Evolutionary conservation across 1,284 basidiomycete genomes (phyloP), one percentile per base, ranked within the genome.

Genomic region (Kwoniella shivajii): DNA sequence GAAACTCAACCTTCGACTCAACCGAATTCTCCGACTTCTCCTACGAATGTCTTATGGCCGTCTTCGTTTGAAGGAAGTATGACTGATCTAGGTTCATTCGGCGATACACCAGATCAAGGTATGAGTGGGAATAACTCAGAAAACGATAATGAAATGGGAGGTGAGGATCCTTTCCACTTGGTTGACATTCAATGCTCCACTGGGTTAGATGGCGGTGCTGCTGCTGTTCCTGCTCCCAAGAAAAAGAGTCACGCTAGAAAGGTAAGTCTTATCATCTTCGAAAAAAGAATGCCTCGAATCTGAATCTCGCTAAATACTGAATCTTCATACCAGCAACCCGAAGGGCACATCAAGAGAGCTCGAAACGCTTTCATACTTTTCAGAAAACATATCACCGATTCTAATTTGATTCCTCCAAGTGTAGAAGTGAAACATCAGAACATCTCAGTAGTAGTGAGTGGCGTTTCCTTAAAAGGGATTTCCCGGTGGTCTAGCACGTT

Each of bases 351-450:
- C 63, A 71, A 71, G 56, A 54, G 71, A 16, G 71, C 71, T 4
- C 56, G 71, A 50, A 73, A 73, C 52, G 65, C 68, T 10, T 76
- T 76, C 59, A 76, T 76, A 51, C 66, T 76, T 5, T 76, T 76
- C 60, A 59, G 74, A 10, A 76, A 76, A 49, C 73, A 76, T 47
- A 68, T 76, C 48, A 76, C 74, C n/a, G 74, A 76, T 56, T 73
- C 72, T 3, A 67, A 69, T 48, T 55, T 76, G 42, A 76, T 76
- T 42, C 74, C 74, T 10, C 63, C 73, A 3, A 65, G 62, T 34
- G 74, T 76, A 16, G 74, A 76, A 54, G 68, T 72, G 22, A 76
- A 76, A 51, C 74, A 76, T 56, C 74, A 76, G 58, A 76, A 75
- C 50, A 74, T 76, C 56, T 75, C 73, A 16, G 72, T 76, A 1